Percentiles rank a stretch among this genome's conserved stretches.
phyloP scores from a whole-genome alignment of 2,329 filamentous ascomycete genomes.

The Neocatenulostroma microsporum region DNA sequence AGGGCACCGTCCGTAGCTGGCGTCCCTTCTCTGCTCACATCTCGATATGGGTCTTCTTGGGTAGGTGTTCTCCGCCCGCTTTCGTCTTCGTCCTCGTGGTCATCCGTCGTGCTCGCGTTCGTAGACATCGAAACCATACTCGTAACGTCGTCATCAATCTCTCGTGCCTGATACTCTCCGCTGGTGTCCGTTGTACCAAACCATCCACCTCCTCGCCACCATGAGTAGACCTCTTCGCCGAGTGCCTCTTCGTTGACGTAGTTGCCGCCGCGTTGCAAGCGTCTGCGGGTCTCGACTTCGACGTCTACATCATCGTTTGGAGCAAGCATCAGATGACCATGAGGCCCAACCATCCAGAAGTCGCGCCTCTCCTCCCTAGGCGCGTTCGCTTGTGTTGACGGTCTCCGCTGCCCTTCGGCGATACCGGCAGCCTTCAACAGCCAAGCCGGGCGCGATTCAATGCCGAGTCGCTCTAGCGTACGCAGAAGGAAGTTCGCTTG shows the following conservation, averaged over 20 bases:
- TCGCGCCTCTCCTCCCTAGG: slow-evolving; percentile 28
- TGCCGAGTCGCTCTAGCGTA: slow-evolving; percentile 51
- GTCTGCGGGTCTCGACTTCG: slow-evolving; percentile 66
- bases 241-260: slow-evolving; percentile 57
- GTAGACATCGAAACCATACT: slow-evolving; percentile 66
- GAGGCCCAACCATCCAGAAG: slow-evolving; percentile 46
- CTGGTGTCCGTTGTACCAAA: slow-evolving; percentile 78
- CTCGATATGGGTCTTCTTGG: slow-evolving; percentile 49
- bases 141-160: slow-evolving; percentile 65
- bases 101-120: slow-evolving; percentile 32
- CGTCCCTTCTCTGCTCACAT: slow-evolving; percentile 47
- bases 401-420: slow-evolving; percentile 27
- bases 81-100: slow-evolving; percentile 35
- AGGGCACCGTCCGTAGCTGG: slow-evolving; percentile 40
- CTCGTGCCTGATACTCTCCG: slow-evolving; percentile 61
- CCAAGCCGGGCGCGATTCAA: slow-evolving; percentile 58
- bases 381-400: slow-evolving; percentile 10
- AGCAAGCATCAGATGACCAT: slow-evolving; percentile 50
- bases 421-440: slow-evolving; percentile 47
- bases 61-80: slow-evolving; percentile 64
- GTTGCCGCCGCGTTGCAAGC: slow-evolving; percentile 41
- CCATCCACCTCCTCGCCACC: slow-evolving; percentile 76
- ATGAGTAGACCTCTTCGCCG: slow-evolving; percentile 67
- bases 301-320: slow-evolving; percentile 64
- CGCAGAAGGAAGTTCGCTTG: slow-evolving; percentile 49